Evolutionary conservation across 2,329 filamentous ascomycete genomes (phyloP), one percentile per base, ranked within the genome.

Genomic region (Clathrospora elynae): DNA sequence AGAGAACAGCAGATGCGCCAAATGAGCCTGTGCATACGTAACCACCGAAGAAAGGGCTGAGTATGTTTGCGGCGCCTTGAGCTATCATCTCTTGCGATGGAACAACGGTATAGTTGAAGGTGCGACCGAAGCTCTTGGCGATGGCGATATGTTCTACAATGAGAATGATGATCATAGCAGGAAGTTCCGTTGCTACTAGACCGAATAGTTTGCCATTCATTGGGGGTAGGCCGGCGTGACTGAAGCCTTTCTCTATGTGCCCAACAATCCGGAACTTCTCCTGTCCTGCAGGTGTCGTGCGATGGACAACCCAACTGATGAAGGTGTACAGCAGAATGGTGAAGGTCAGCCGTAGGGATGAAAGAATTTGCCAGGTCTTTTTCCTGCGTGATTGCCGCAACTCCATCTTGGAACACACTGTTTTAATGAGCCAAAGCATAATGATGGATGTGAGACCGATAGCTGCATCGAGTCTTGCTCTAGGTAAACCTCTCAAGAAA

Each of bases 61-160:
- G 77, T 32, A 96, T 76, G 64, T 96, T 96, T 17, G 86, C 86
- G 18, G 95, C 81, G 47, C 91, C 91, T 55, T 96, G 95, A 14
- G 89, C 91, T 33, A 96, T 87, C 74, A 96, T 83, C 68, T 96
- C 91, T 68, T 96, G 91, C 0, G 91, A 96, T 0, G 91, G 90
- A 55, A 95, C 84, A 63, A 96, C 95, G 10, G 83, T 86, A 72
- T 96, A 96, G 73, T 95, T 93, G 74, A 95, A 95, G 55, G 95
- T 82, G 44, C 91, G 82, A 8, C 91, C 91, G 55, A 96, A 96
- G 0, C 90, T 95, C 68, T 96, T 96, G 17, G 90, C 89, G 52
- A 96, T 96, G 34, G 91, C 90, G 59, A 96, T 95, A 66, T 96
- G 91, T 71, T 96, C 91, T 49, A 96, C 93, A 23, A 96, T 78